phyloP scores from a whole-genome alignment of 2,329 filamentous ascomycete genomes.

The Colletotrichum sp. region DNA sequence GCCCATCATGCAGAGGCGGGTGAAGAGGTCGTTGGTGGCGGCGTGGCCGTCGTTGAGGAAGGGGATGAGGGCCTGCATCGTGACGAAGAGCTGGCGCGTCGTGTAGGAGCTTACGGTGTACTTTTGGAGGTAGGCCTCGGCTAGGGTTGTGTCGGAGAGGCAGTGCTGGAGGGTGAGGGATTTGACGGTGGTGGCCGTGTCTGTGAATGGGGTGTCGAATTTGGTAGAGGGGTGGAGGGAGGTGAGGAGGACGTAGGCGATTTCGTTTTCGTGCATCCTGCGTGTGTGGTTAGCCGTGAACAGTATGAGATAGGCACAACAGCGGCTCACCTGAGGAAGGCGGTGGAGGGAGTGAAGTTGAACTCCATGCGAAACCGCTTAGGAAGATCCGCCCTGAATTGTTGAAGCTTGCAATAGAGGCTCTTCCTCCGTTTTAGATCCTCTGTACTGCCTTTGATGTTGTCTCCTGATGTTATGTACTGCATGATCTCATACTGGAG shows the following conservation, averaged over 20 bases:
- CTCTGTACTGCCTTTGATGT: background rate
- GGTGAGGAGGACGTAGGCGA: constrained; percentile 6
- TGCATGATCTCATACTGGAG: constrained; percentile 13
- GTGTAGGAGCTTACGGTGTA: constrained; percentile 5
- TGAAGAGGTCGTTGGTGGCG: constrained; percentile 4
- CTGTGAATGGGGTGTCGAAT: constrained; percentile 9
- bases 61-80: constrained; percentile 16
- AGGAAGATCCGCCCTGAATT: background rate
- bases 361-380: background rate
- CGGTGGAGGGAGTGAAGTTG: constrained; percentile 6
- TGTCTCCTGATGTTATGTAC: constrained; percentile 7
- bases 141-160: constrained; percentile 10
- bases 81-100: constrained; percentile 10
- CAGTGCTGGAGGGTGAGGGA: constrained; percentile 11
- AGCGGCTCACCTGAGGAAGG: background rate
- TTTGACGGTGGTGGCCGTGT: background rate
- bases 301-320: background rate
- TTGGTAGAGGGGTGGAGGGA: background rate
- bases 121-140: constrained; percentile 1
- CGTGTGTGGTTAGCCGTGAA: background rate
- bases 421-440: background rate
- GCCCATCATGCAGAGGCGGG: constrained; percentile 14
- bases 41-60: constrained; percentile 8
- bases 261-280: constrained; percentile 19
- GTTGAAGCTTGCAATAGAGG: background rate